Base-by-base conservation (phyloP, 306 rosid genomes). In the Vicia sativa region DNA sequence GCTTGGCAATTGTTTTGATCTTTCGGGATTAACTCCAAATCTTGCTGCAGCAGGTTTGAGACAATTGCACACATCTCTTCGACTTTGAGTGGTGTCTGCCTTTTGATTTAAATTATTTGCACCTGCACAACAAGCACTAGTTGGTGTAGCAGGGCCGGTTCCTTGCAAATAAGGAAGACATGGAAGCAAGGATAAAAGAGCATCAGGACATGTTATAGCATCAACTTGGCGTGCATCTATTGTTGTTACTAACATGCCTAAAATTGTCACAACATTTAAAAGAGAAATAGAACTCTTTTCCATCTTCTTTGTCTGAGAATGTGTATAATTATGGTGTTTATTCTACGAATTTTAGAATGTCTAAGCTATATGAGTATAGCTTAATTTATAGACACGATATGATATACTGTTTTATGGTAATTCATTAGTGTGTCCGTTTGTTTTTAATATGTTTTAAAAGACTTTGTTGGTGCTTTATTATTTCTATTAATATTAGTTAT, bases 261-360 rank as follows among this genome's bases (percentile, higher is more conserved):
- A 21, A 21, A 21, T 21, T 2, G 2, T 16, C 3, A 15, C 25
- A 14, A 18, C 4, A 9, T 35, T 11, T 2, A 16, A 19, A 16
- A 37, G 3, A 15, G 46, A 6, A 9, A 60, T 10, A 12, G 0
- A 5, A 3, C 16, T 60, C 4, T 60, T 60, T 5, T 4, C 65
- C n/a, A 5, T 6, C 28, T 35, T 60, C n/a, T 34, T 59, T 9
- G 11, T 11, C 16, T 35, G 6, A 74, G 67, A 82, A 72, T 75
- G 77, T 45, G 18, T 14, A 14, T 15, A 45, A 7, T 3, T 46
- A 2, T 5, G 9, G 1, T n/a, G n/a, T n/a, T 6, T 45, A 5
- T 1, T 45, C 2, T 45, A 19, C n/a, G 7, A 45, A 3, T 45
- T 45, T 14, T 14, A 2, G 21, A 45, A 45, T 45, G 23, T 21